Conservation (phyloP, 176 grass and related monocot species). For the Oropetium thomaeum region DNA sequence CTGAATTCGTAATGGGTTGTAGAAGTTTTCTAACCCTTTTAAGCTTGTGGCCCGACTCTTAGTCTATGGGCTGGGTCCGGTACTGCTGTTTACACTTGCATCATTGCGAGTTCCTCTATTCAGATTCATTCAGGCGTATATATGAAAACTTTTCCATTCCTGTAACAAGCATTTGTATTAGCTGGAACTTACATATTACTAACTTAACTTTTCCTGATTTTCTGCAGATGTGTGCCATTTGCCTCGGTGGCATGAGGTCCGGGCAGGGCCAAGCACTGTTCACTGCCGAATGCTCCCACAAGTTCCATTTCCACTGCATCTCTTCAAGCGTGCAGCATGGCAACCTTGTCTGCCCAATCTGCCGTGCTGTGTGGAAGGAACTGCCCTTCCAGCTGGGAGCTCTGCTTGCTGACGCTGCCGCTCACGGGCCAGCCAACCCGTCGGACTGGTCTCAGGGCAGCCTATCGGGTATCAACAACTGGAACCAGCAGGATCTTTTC, state of each 20-base stretch:
- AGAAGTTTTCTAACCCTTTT: too few species aligned
- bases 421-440: conserved; percentile 38
- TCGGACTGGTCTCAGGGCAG: conserved; percentile 27
- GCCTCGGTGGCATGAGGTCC: conserved; percentile 49
- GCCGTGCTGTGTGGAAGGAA: conserved; percentile 58
- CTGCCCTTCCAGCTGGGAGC: conserved; percentile 46
- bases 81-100: not conserved
- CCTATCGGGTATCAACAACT: not conserved
- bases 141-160: not conserved
- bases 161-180: not conserved
- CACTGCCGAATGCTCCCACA: conserved; percentile 74
- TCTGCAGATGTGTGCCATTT: conserved; percentile 70
- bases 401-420: not conserved
- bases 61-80: too few species aligned
- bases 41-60: too few species aligned
- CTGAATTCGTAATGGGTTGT: too few species aligned
- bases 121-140: too few species aligned
- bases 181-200: not conserved
- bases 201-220: conserved; percentile 33
- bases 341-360: conserved; percentile 59
- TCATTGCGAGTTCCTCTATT: not conserved
- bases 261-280: conserved; percentile 66
- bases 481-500: conserved; percentile 12
- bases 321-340: conserved; percentile 61
- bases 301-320: conserved; percentile 75